These are phyloP conservation scores for Strobilomyces confusus DNA, from an alignment of 768 basidiomycete species.

Conservation along the genomic window DNA sequence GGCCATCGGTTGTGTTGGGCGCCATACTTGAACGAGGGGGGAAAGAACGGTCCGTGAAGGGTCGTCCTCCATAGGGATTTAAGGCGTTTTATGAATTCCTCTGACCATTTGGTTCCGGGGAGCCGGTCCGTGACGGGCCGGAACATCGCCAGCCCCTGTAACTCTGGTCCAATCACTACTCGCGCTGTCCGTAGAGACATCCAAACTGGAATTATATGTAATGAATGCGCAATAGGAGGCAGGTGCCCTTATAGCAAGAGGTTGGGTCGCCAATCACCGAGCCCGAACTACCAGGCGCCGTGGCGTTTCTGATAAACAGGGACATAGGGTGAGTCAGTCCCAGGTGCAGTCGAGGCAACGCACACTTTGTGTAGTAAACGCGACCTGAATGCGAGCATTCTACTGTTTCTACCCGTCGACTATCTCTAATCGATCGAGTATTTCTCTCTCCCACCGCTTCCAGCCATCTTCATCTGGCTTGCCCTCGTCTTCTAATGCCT, in stretches of 20 bases:
- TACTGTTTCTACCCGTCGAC: slow-evolving; percentile 35
- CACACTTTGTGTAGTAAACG: not conserved
- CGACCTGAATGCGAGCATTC: not conserved
- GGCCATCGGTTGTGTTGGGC: slow-evolving; percentile 24
- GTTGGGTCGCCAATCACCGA: too few species aligned
- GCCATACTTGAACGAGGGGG: slow-evolving; percentile 34
- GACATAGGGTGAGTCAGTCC: too few species aligned
- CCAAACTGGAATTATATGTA: too few species aligned
- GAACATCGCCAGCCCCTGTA: too few species aligned
- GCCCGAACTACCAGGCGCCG: too few species aligned
- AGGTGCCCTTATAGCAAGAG: too few species aligned
- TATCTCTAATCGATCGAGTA: slow-evolving; percentile 63
- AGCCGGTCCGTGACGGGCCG: slow-evolving; percentile 11
- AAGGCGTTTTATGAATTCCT: not conserved
- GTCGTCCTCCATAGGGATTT: slow-evolving; percentile 3
- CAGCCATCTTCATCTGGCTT: slow-evolving; percentile 65
- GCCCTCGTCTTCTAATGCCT: slow-evolving; percentile 48
- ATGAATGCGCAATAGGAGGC: too few species aligned
- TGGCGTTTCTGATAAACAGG: too few species aligned
- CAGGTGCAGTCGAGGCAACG: not conserved
- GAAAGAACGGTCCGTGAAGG: not conserved
- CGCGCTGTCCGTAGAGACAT: too few species aligned
- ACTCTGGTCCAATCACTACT: too few species aligned
- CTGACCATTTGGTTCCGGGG: not conserved
- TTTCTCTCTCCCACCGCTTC: slow-evolving; percentile 77